Percentiles rank a stretch among this genome's conserved stretches.
Evolutionary conservation across 768 basidiomycete genomes (phyloP).

Genomic region (Trametes elegans): DNA sequence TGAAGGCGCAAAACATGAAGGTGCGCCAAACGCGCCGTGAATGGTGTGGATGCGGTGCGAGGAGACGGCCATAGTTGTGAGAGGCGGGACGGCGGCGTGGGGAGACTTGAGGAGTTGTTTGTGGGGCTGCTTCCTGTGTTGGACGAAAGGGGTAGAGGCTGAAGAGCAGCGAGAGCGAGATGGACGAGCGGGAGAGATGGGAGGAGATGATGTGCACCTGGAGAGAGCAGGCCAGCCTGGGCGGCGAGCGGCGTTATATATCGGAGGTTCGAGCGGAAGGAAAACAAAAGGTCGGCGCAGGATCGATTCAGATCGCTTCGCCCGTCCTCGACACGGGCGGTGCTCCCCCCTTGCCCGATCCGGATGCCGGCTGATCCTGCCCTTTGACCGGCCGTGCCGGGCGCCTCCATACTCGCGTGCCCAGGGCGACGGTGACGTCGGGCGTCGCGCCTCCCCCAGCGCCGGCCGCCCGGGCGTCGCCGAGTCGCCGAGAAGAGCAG

Average conservation of each 20-base stretch:
- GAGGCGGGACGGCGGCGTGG: neutral
- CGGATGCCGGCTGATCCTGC: conserved; percentile 2
- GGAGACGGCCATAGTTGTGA: conserved; percentile 14
- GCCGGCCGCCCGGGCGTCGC: neutral
- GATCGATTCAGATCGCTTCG: neutral
- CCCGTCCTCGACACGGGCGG: neutral
- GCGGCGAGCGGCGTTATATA: neutral
- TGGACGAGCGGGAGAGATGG: neutral
- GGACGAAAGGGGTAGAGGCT: neutral
- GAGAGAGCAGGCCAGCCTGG: neutral
- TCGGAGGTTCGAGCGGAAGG: neutral
- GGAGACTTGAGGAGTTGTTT: neutral
- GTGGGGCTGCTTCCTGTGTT: neutral
- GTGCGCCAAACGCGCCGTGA: conserved; percentile 20
- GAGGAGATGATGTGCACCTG: conserved; percentile 2
- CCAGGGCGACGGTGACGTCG: conserved; percentile 5
- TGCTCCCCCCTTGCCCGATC: neutral
- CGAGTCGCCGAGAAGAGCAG: neutral
- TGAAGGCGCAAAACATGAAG: conserved; percentile 8
- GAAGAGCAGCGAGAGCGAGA: neutral
- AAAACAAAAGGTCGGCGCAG: neutral
- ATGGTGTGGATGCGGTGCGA: conserved; percentile 24
- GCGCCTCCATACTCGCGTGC: neutral
- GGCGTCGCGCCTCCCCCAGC: neutral
- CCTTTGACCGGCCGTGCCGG: neutral